phyloP scores from a whole-genome alignment of 768 basidiomycete genomes.

The Hericium rajendrae region DNA sequence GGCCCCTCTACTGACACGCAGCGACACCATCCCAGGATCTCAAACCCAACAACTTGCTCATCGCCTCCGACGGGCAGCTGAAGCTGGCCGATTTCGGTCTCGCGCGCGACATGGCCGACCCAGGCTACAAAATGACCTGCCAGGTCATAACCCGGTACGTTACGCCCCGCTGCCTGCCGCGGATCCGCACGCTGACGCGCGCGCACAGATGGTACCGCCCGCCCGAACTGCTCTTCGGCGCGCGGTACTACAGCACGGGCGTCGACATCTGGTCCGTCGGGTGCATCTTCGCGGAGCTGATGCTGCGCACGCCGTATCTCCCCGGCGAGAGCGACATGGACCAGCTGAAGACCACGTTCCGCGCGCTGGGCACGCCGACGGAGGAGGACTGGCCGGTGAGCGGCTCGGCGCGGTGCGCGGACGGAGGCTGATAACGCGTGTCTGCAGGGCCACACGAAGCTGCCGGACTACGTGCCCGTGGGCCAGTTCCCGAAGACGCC shows the following conservation, averaged over 20 bases:
- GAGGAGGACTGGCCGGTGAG: constrained; percentile 96
- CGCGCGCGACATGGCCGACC: constrained; percentile 92
- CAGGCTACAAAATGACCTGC: constrained; percentile 93
- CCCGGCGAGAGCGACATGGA: constrained; percentile 96
- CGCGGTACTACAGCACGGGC: constrained; percentile 81
- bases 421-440: not conserved
- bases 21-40: constrained; percentile 54
- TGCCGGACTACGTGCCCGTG: constrained; percentile 84
- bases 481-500: constrained; percentile 80
- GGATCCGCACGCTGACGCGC: not conserved
- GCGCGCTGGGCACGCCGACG: constrained; percentile 90
- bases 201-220: constrained; percentile 90
- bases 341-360: constrained; percentile 89
- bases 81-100: constrained; percentile 99
- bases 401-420: constrained; percentile 4
- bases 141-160: constrained; percentile 93
- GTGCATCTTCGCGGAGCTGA: constrained; percentile 95
- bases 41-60: constrained; percentile 97
- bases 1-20: not conserved
- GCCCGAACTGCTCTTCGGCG: constrained; percentile 88
- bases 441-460: constrained; percentile 72
- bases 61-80: constrained; percentile 81
- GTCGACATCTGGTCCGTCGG: constrained; percentile 98
- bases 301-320: constrained; percentile 91
- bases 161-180: constrained; percentile 26